Base-by-base conservation (phyloP, 805 yeast species). In the Groenewaldozyma tartarivorans region DNA sequence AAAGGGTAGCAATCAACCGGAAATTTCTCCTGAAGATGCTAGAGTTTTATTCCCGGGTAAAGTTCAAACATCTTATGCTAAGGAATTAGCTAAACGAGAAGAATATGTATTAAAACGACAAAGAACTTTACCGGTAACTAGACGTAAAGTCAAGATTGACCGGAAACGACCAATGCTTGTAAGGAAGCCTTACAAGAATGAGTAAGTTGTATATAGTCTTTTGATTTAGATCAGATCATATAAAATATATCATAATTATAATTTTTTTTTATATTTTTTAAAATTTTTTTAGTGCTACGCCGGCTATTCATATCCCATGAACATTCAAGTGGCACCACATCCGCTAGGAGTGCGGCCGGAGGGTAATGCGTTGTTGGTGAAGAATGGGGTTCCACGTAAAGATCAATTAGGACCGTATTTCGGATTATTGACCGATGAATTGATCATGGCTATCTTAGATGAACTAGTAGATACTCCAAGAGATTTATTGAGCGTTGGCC, bases 31-130 rank as follows among this genome's bases (percentile, higher is more conserved):
- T 16, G 58, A 71, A 16, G 94, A 83, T 60, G 75, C 73, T 55
- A 67, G 72, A 40, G 62, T 85, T 30, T 49, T 84, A 26, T 85
- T 83, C 57, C 94, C 94, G 2, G 87, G 87, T 21, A 81, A 77
- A 62, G 67, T 67, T 40, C 69, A 72, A 45, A 29, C 42, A 15
- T 66, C 63, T 36, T 61, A 68, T 50, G 58, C 55, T 41, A 68
- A 67, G 52, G 65, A 66, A 49, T 62, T 69, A 54, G 67, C 71
- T 42, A 69, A 71, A 47, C 70, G 69, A 56, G 72, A 69, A 43
- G 78, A 75, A 35, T 79, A 77, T 58, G 60, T 79, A 40, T 67
- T 68, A 33, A 65, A 68, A 43, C 71, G 80, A 44, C 74, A 74
- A 43, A 69, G 71, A 53, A 66, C 81, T 2, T 58, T 78, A 36